These are phyloP conservation scores for Arabis hirsuta DNA, from an alignment of 345 rosid genomes.

Conservation along the genomic window DNA sequence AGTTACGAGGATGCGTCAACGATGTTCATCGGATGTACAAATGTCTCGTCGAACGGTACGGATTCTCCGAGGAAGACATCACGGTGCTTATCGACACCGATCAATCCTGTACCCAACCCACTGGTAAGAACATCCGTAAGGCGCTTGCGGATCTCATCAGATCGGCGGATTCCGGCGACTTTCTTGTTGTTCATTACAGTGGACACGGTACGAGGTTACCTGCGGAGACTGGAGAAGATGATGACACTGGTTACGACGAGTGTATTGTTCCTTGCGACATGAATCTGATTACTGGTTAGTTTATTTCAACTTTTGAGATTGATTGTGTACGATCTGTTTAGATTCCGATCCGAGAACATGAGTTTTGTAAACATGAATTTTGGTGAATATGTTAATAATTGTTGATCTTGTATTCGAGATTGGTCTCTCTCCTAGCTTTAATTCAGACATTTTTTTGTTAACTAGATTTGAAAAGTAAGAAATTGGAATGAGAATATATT, in stretches of 20 bases:
- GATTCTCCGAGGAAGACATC: constrained; percentile 68
- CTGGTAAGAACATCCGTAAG: constrained; percentile 78
- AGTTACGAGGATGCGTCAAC: constrained; percentile 86
- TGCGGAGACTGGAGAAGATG: constrained; percentile 96
- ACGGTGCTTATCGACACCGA: constrained; percentile 81
- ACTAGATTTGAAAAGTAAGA: neutral
- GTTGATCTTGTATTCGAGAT: constrained; percentile 6
- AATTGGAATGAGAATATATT: neutral
- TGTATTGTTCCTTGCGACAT: constrained; percentile 95
- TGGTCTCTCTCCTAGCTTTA: neutral
- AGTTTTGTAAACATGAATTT: neutral
- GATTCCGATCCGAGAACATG: constrained; percentile 2
- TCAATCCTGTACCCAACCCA: constrained; percentile 61
- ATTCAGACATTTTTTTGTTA: neutral
- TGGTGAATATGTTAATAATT: constrained; percentile 1
- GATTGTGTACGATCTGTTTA: constrained; percentile 4
- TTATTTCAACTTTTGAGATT: neutral
- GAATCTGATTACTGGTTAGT: constrained; percentile 89
- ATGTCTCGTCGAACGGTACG: constrained; percentile 72
- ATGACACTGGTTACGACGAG: constrained; percentile 93
- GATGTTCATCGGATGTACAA: constrained; percentile 74
- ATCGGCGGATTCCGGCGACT: constrained; percentile 64
- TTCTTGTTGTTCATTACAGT: constrained; percentile 87
- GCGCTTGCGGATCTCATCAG: constrained; percentile 63
- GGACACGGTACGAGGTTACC: constrained; percentile 99